Evolutionary conservation across 2,329 filamentous ascomycete genomes (phyloP), one percentile per base, ranked within the genome.

Genomic region (Trichoderma koningiopsis): DNA sequence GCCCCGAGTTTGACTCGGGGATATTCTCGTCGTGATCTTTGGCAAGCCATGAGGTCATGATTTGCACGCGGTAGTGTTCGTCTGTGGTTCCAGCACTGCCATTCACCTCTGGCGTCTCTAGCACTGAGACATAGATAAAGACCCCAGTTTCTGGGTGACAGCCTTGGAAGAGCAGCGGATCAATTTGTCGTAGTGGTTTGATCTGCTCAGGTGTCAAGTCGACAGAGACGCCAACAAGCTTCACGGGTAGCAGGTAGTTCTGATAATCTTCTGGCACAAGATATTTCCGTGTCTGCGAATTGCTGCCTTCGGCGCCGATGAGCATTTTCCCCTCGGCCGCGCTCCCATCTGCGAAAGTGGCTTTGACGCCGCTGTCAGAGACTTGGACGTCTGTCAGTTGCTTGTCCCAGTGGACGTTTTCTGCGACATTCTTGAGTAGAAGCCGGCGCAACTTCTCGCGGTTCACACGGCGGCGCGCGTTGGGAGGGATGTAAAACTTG

Each of bases 141-240:
- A 80, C 81, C 59, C 83, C 81, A 0, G 83, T 85, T 4, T 80
- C 76, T 0, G 86, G 85, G 73, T 88, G 83, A 13, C 82, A 79
- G 3, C 84, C 86, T 69, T 87, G 84, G 73, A 88, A 86, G 29
- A 88, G 82, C 52, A 84, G 80, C 0, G 85, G 85, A 70, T 88
- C 85, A 31, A 88, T 81, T 0, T 77, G 78, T n/a, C 81, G 78
- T 8, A 85, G 76, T 7, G 79, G 72, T 77, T 74, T 71, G 79
- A 73, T 76, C 78, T 81, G 72, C 71, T 79, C 75, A 27, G 79
- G 75, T 1, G 77, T 80, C 69, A 84, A 75, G 61, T 79, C 74
- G 0, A 80, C 73, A 5, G 78, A 76, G 2, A 78, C 77, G 5
- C 82, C 82, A 24, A 81, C 72, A 61, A 83, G 72, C 24, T 77